Evolutionary conservation across 2,329 filamentous ascomycete species (phyloP), one percentile per base, ranked within the genome.

Genomic region (Fusarium metavorans): DNA sequence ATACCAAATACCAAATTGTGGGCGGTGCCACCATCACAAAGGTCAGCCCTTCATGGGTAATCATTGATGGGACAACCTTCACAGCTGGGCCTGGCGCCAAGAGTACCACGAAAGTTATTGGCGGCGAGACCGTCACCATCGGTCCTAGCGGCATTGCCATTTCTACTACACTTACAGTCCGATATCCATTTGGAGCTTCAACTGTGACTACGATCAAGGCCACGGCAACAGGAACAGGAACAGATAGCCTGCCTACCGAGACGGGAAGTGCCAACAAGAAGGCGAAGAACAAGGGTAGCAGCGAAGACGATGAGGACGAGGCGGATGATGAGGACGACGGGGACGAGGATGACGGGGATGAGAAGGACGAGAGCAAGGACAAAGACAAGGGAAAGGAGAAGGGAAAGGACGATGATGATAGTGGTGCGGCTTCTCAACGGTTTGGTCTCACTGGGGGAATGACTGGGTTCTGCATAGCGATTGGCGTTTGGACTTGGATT

Each of bases 1-100:
- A 81, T 14, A 87, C 85, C 1, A 80, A 82, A 3, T 85, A 83
- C 75, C 86, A 85, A 50, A 84, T 89, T 65, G 84, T 88, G 10
- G 88, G 88, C 61, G 88, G 88, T 13, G 87, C 85, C 18, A 89
- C 88, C 4, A 82, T 90, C 62, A 88, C 87, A 18, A 84, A 87
- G 74, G 75, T 89, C 10, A 85, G 84, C n/a, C 80, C 85, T 1
- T 87, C 84, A 4, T 80, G 85, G 14, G 84, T 88, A 2, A 84
- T 91, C 32, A 82, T 92, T 58, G 81, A 83, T 39, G 86, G 86
- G 37, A 81, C 81, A 4, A 89, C 86, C 0, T 90, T 89, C 74
- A 88, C 85, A 2, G 80, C 91, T 58, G 88, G 88, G 0, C 83
- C 86, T 0, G 83, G 82, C 13, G 81, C 83, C 3, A 79, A 78